Evolutionary conservation across 1,284 basidiomycete genomes (phyloP), one percentile per base, ranked within the genome.

Genomic region (Sporisorium exsertum): DNA sequence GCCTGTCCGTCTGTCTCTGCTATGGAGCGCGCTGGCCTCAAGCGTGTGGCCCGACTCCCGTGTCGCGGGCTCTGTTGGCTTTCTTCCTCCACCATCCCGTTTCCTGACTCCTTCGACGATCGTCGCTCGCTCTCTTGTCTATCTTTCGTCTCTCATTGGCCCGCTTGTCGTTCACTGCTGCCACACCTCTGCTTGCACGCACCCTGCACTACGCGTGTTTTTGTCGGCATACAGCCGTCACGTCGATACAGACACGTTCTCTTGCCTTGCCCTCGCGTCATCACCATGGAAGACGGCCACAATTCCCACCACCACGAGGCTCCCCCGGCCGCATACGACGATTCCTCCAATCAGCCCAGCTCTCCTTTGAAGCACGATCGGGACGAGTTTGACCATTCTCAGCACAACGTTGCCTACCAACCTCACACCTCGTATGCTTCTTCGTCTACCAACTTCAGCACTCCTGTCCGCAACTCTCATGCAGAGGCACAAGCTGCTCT

Each of bases 401-500:
- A 64, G 16, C 70, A 72, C 24, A 22, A 51, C 35, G 16, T 58
- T 35, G 29, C 62, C 18, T 66, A 76, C 37, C 73, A 70, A 20
- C 53, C 57, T 15, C 72, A 62, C 27, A 33, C 45, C n/a, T 63
- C 65, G 5, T 66, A 70, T n/a, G 45, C 60, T 13, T 66, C 69
- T 12, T 66, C 61, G 15, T 63, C 55, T 26, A 60, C 58, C 29
- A 63, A 43, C 27, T 77, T 72, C 37, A 65, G 52, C 60, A 72
- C 74, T 0, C 74, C 74, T 18, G 56, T 63, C 0, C 65, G 74
- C 24, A 62, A 66, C 33, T 68, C 74, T 26, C 74, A 77, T 55
- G 74, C 74, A 16, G 74, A 77, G 58, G 74, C 74, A 1, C 69
- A 72, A 20, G 74, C 74, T 22, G 74, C 74, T 3, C 74, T 77